phyloP scores from a whole-genome alignment of 352 stramenopile species.

The Phytophthora ramorum region DNA sequence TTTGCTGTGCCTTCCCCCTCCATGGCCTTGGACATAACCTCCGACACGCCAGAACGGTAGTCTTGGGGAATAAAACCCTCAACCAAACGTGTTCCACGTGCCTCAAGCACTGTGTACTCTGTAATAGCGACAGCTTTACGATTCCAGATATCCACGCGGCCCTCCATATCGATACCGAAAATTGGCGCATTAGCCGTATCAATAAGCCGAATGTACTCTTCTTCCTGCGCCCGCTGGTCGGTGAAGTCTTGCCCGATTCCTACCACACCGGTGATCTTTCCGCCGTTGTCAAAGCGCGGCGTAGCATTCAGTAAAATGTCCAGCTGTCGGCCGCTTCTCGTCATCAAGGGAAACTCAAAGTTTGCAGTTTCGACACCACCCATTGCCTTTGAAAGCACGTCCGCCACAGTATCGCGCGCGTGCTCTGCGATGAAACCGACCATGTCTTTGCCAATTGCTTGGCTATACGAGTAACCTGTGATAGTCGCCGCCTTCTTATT shows the following conservation, averaged over 20 bases:
- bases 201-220: slow-evolving; percentile 89
- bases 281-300: slow-evolving; percentile 71
- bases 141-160: slow-evolving; percentile 91
- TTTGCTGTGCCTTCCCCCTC: slow-evolving; percentile 76
- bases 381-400: slow-evolving; percentile 74
- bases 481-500: slow-evolving; percentile 92
- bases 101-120: slow-evolving; percentile 91
- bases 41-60: slow-evolving; percentile 61
- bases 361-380: slow-evolving; percentile 74
- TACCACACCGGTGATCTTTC: slow-evolving; percentile 79
- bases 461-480: slow-evolving; percentile 88
- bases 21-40: slow-evolving; percentile 71
- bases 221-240: slow-evolving; percentile 82
- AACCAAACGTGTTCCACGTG: slow-evolving; percentile 87
- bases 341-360: slow-evolving; percentile 88
- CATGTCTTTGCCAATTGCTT: slow-evolving; percentile 86
- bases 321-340: slow-evolving; percentile 68
- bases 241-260: slow-evolving; percentile 87
- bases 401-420: slow-evolving; percentile 66
- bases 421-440: slow-evolving; percentile 75
- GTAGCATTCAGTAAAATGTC: slow-evolving; percentile 87
- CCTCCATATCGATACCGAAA: slow-evolving; percentile 88
- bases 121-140: slow-evolving; percentile 91
- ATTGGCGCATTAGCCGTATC: slow-evolving; percentile 92
- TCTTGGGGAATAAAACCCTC: slow-evolving; percentile 90